phyloP scores from a whole-genome alignment of 192 early-diverging fungal species.

The Lunasporangiospora selenospora region DNA sequence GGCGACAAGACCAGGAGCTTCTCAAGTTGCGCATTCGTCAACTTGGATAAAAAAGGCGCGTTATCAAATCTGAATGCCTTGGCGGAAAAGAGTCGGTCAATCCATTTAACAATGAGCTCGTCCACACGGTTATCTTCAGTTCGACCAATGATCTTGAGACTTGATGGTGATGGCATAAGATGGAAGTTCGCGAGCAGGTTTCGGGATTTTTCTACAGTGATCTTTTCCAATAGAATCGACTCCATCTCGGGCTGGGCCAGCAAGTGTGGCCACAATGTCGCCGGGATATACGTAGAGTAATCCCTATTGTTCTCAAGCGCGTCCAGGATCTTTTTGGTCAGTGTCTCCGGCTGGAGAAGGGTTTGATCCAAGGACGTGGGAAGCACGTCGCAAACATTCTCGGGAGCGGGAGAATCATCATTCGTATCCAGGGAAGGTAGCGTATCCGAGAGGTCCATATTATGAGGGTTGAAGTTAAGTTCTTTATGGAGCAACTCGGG shows the following conservation, averaged over 20 bases:
- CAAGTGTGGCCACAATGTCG: slow-evolving; percentile 15
- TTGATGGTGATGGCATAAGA: not conserved
- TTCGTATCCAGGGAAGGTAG: too few relatives aligned
- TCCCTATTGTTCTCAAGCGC: slow-evolving; percentile 3
- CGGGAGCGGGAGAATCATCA: not conserved
- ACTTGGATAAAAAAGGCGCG: not conserved
- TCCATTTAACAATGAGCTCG: slow-evolving; percentile 1
- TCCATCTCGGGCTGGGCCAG: slow-evolving; percentile 11
- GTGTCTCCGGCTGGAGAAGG: too few relatives aligned
- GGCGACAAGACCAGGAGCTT: slow-evolving; percentile 1
- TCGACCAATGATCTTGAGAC: slow-evolving; percentile 7
- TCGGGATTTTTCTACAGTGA: not conserved
- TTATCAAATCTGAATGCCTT: slow-evolving; percentile 13
- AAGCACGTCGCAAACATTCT: not conserved
- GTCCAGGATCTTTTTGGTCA: slow-evolving; percentile 23
- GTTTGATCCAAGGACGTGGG: too few relatives aligned
- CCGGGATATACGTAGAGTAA: not conserved
- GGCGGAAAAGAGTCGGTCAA: slow-evolving; percentile 1
- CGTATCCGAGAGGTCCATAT: too few relatives aligned
- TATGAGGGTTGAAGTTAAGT: slow-evolving; percentile 8
- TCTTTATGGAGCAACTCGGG: slow-evolving; percentile 16
- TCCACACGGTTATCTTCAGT: slow-evolving; percentile 17
- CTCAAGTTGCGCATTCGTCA: slow-evolving; percentile 25
- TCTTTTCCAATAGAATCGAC: not conserved
- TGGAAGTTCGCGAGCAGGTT: slow-evolving; percentile 9